These are phyloP conservation scores for Cryptococcus hybrid DNA, from an alignment of 1,284 basidiomycete genomes.

Conservation along the genomic window DNA sequence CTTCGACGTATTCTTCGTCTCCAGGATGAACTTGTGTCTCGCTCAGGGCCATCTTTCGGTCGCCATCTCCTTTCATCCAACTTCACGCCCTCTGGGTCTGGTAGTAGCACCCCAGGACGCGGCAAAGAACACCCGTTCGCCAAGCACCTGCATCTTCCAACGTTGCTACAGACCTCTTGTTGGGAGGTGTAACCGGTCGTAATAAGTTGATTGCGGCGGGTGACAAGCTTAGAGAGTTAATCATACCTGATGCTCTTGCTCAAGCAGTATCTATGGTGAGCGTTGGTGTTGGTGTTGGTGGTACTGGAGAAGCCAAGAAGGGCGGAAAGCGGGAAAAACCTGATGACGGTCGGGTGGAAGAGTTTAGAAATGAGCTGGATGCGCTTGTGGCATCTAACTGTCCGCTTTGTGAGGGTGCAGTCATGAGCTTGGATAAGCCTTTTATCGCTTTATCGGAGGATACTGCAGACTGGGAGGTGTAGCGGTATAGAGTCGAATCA, in stretches of 20 bases:
- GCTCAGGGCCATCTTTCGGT: slow-evolving; percentile 38
- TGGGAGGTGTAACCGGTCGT: slow-evolving; percentile 57
- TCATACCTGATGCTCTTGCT: slow-evolving; percentile 86
- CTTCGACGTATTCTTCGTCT: slow-evolving; percentile 79
- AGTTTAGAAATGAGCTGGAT: slow-evolving; percentile 73
- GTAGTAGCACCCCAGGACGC: slow-evolving; percentile 23
- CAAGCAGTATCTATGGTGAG: slow-evolving; percentile 50
- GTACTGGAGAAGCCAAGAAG: slow-evolving; percentile 50
- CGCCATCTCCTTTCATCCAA: slow-evolving; percentile 40
- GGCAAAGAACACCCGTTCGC: slow-evolving; percentile 8
- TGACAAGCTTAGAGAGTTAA: slow-evolving; percentile 82
- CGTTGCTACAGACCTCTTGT: slow-evolving; percentile 36
- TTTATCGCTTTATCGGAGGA: slow-evolving; percentile 79
- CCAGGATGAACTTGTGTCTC: slow-evolving; percentile 72
- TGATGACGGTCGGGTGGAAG: slow-evolving; percentile 56
- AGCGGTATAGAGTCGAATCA: neutral
- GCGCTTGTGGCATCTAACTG: slow-evolving; percentile 81
- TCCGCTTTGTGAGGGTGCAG: slow-evolving; percentile 82
- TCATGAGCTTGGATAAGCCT: slow-evolving; percentile 78
- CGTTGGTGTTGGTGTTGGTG: slow-evolving; percentile 38
- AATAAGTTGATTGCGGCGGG: slow-evolving; percentile 83
- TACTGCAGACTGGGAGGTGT: slow-evolving; percentile 68
- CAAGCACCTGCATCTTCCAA: slow-evolving; percentile 24
- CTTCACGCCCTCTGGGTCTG: slow-evolving; percentile 26
- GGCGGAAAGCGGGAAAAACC: slow-evolving; percentile 56